Base-by-base conservation (phyloP, 306 rosid genomes). In the Potentilla sterilis region DNA sequence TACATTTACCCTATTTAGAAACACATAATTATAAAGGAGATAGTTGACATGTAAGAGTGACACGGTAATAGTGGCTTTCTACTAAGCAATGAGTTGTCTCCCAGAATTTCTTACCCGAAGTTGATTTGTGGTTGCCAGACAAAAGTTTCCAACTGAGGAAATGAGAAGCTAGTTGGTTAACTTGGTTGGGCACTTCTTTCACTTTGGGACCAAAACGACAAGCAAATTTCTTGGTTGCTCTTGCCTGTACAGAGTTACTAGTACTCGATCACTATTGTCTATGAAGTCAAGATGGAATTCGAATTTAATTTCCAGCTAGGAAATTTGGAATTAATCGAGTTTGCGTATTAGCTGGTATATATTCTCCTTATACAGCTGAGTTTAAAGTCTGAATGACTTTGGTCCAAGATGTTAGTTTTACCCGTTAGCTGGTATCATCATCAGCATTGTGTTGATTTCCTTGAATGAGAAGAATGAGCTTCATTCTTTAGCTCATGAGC, bases 61-160 rank as follows among this genome's bases (percentile, higher is more conserved):
- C 66, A 11, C 12, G 48, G 40, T 42, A 9, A 57, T 61, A 58
- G 69, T 74, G 46, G 32, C 69, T 61, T 59, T 46, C 59, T 19
- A 61, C 46, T 5, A 43, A 7, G 59, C 77, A 43, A n/a, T 42
- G 77, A 74, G 69, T 43, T 59, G 58, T 74, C 57, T 43, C 9
- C 69, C 35, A 44, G n/a, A 61, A 16, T 43, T 38, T 7, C 1
- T 35, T 32, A 59, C 58, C 77, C 42, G 46, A 73, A 41, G 21
- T 64, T 64, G 69, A 5, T 64, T 37, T 37, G 13, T 64, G 22
- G 35, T 74, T 16, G 18, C 69, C n/a, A 32, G 69, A 74, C 69
- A 59, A 73, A 4, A 59, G 12, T 8, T 58, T 58, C 43, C 32
- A 73, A 15, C 67, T 16, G 77, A 41, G 54, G 52, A 72, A 64